phyloP scores from a whole-genome alignment of 2,329 filamentous ascomycete genomes.

The Pseudocercospora vitis region DNA sequence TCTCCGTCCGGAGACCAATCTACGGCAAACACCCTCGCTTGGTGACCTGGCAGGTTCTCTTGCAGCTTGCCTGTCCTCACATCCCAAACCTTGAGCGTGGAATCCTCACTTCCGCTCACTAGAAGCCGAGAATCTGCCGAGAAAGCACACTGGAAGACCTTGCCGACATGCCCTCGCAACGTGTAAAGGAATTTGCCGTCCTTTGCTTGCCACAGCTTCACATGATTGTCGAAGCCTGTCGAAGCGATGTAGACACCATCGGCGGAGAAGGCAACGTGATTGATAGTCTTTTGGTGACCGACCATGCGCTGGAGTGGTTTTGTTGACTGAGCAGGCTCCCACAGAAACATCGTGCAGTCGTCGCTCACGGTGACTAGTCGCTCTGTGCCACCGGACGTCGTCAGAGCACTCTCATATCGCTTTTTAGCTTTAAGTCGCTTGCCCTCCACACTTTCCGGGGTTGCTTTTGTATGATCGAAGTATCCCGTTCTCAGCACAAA shows the following conservation, averaged over 20 bases:
- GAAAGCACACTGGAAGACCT: conserved; percentile 91
- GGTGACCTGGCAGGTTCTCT: conserved; percentile 81
- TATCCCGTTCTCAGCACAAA: conserved; percentile 83
- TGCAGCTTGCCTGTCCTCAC: conserved; percentile 79
- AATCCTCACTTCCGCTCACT: conserved; percentile 86
- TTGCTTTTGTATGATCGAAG: conserved; percentile 71
- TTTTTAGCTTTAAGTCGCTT: conserved; percentile 74
- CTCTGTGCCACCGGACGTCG: conserved; percentile 63
- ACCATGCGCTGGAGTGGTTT: conserved; percentile 86
- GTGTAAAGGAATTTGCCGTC: conserved; percentile 80
- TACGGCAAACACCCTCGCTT: conserved; percentile 89
- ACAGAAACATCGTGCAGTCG: conserved; percentile 95
- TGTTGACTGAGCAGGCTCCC: conserved; percentile 74
- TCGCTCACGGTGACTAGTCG: conserved; percentile 87
- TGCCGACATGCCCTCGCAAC: conserved; percentile 82
- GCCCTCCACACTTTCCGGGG: conserved; percentile 67
- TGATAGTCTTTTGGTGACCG: conserved; percentile 97
- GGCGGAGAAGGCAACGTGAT: conserved; percentile 91
- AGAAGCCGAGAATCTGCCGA: conserved; percentile 87
- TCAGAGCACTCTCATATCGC: conserved; percentile 83
- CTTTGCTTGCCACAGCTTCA: conserved; percentile 83
- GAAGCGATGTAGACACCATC: conserved; percentile 86
- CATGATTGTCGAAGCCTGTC: conserved; percentile 89
- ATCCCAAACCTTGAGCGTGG: conserved; percentile 93
- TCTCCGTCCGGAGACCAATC: conserved; percentile 94